A percentile compares a stretch with the other conserved stretches of the same genome.
Conservation (phyloP, 169 alveolate species). For the Plasmodium billcollinsi region DNA sequence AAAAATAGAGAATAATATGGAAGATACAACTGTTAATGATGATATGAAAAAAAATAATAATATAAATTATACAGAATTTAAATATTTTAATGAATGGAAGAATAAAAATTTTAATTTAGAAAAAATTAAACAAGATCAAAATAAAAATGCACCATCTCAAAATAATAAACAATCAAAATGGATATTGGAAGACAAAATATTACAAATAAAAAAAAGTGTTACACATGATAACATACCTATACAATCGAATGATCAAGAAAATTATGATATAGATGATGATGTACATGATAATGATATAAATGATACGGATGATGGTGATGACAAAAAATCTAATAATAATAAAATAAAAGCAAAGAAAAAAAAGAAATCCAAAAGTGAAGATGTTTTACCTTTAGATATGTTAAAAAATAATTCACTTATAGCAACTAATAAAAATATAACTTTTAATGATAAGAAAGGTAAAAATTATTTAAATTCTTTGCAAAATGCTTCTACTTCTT, state of each 20-base stretch:
- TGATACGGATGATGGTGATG: background rate
- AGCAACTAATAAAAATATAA: background rate
- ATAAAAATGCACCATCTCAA: slow-evolving; percentile 11
- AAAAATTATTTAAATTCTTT: slow-evolving; percentile 30
- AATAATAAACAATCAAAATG: slow-evolving; percentile 17
- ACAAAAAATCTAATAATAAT: background rate
- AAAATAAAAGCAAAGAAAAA: slow-evolving; percentile 28
- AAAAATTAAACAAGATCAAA: background rate
- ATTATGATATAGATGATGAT: too few species aligned
- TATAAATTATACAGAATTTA: background rate
- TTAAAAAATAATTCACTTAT: background rate
- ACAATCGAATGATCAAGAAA: too few species aligned
- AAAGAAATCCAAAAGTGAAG: slow-evolving; percentile 29
- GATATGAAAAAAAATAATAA: background rate
- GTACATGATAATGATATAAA: background rate
- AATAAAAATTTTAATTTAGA: slow-evolving; percentile 6
- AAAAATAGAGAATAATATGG: slow-evolving; percentile 1
- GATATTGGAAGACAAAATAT: slow-evolving; percentile 33
- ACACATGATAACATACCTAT: too few species aligned
- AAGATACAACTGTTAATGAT: background rate
- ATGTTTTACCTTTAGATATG: background rate
- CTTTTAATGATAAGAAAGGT: background rate
- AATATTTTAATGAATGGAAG: slow-evolving; percentile 30
- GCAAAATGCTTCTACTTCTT: slow-evolving; percentile 5
- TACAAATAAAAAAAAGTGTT: slow-evolving; percentile 16